Evolutionary conservation across 116 monocot species (phyloP).

Genomic region (Phalaenopsis hybrid): DNA sequence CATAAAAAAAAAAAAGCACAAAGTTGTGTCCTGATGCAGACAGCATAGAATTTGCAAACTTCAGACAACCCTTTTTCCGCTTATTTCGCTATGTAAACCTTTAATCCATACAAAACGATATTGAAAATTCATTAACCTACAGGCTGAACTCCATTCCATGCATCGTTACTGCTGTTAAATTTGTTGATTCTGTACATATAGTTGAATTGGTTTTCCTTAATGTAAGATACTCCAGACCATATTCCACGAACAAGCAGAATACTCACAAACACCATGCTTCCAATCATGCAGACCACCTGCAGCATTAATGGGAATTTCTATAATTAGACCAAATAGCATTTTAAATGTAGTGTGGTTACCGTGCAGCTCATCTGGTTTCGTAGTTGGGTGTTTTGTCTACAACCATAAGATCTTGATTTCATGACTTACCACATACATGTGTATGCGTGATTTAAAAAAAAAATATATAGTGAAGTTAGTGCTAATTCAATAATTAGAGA

Average conservation of each 20-base stretch:
- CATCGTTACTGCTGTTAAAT: background rate
- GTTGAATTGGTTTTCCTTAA: conserved; percentile 43
- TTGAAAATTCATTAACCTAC: background rate
- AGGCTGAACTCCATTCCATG: conserved; percentile 7
- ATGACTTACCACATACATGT: no score
- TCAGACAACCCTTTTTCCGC: background rate
- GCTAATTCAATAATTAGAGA: no score
- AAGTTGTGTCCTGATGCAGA: background rate
- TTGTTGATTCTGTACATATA: conserved; percentile 31
- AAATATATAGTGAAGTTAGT: no score
- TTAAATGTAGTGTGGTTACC: background rate
- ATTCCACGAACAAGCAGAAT: conserved; percentile 70
- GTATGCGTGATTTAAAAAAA: no score
- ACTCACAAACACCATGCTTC: conserved; percentile 69
- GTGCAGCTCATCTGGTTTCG: no score
- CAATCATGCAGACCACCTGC: conserved; percentile 51
- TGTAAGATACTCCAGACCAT: conserved; percentile 67
- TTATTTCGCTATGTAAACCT: background rate
- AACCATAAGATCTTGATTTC: no score
- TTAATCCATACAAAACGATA: background rate
- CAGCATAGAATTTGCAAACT: background rate
- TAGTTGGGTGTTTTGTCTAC: no score
- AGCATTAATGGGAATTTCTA: background rate
- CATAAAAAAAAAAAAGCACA: background rate
- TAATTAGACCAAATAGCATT: background rate